Percentiles rank a stretch among this genome's conserved stretches.
Conservation (phyloP, 805 yeast species). For the Candida xiaguanensis region DNA sequence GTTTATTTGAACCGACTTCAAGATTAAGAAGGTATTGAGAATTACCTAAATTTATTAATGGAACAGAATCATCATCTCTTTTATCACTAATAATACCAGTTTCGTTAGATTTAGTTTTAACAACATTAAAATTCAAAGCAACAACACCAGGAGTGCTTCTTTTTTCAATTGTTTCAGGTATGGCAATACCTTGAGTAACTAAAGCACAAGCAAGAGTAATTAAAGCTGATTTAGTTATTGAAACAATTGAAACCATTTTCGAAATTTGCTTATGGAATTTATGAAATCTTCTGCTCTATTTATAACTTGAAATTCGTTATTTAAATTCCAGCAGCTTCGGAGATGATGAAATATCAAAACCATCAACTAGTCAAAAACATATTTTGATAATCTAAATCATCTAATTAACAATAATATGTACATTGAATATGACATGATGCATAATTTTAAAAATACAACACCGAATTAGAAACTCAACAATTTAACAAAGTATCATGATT, state of each 20-base stretch:
- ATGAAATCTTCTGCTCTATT: too few relatives aligned
- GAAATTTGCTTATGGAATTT: too few relatives aligned
- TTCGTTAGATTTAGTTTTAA: neutral
- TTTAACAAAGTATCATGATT: too few relatives aligned
- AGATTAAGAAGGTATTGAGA: conserved; percentile 9
- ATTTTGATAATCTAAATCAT: too few relatives aligned
- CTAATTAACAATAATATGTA: too few relatives aligned
- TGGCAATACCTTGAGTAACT: conserved; percentile 7
- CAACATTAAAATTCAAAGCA: conserved; percentile 8
- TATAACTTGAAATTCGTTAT: neutral
- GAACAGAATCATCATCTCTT: neutral
- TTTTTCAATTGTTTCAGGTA: conserved; percentile 8
- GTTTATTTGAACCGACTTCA: conserved; percentile 14
- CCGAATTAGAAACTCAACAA: too few relatives aligned
- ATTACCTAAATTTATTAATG: neutral
- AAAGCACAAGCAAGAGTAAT: conserved; percentile 9
- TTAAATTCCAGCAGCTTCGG: too few relatives aligned
- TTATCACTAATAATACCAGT: neutral
- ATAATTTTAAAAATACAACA: too few relatives aligned
- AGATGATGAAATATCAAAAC: too few relatives aligned
- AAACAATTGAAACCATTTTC: conserved; percentile 9
- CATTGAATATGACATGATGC: too few relatives aligned
- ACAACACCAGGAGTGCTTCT: conserved; percentile 7
- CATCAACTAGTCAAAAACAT: neutral
- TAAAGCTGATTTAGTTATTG: conserved; percentile 7